Base-by-base conservation (phyloP, 148 eudicot genomes). In the Mesembryanthemum crystallinum region DNA sequence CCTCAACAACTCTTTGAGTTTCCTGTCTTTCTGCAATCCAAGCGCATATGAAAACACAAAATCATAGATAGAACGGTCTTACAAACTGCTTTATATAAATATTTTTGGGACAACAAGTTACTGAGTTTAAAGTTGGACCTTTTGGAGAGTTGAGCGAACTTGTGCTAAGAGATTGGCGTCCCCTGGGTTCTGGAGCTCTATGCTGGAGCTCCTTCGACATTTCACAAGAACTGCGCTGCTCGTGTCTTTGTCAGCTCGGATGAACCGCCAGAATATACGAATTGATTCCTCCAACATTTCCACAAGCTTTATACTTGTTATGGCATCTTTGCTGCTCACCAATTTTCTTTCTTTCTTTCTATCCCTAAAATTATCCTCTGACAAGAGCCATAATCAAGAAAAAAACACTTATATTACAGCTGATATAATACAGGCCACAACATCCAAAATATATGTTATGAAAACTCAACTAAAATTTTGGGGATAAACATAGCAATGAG, bases 211-310 rank as follows among this genome's bases (percentile, higher is more conserved):
- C 59, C 81, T 85, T 61, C 83, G 79, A 52, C 82, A 77, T n/a
- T 79, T 88, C 0, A 54, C 15, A 54, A 61, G 49, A 20, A 12
- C 8, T 4, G 49, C 28, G 29, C 32, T 77, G 79, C 83, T 84
- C 5, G 82, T 32, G 63, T 86, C 86, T 83, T 85, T 92, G 75
- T 95, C 99, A 0, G 87, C 79, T 21, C 82, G 88, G 20, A 95
- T 79, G 42, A 95, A 91, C 27, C 83, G 85, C 99, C 99, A 95
- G 10, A 95, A 81, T 54, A 87, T 77, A 68, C 99, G 85, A 39
- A 95, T 92, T 0, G 97, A 90, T 64, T 92, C 94, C 78, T 95
- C 97, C 25, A 92, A 49, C 69, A 85, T 89, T 75, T 95, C 99
- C 13, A 95, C 84, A 54, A 95, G 86, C 78, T 84, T 81, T 67